Evolutionary conservation across 2,329 filamentous ascomycete species (phyloP).

Genomic region (Paecilomyces formosus): DNA sequence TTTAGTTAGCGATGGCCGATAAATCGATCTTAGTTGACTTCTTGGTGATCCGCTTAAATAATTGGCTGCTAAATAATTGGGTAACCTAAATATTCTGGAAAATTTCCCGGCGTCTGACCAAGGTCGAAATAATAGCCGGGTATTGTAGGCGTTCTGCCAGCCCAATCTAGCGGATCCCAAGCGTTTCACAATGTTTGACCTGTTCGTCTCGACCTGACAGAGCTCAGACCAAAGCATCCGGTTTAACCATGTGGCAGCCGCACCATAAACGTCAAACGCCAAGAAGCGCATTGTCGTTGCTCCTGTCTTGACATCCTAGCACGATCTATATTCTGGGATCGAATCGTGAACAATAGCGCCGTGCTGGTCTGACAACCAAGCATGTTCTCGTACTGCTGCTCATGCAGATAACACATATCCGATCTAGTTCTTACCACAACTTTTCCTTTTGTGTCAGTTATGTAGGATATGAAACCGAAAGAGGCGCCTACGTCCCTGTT

Average conservation of each 20-base stretch:
- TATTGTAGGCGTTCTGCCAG: not conserved
- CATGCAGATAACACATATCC: not conserved
- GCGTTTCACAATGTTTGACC: not conserved
- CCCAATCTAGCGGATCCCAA: not conserved
- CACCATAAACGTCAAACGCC: not conserved
- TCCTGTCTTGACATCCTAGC: not conserved
- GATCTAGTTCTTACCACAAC: not conserved
- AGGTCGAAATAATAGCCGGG: too few species aligned
- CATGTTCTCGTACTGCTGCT: not conserved
- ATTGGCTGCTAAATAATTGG: too few species aligned
- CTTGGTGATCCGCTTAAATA: too few species aligned
- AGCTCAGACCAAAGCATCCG: not conserved
- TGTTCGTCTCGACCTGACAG: not conserved
- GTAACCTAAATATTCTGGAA: not conserved
- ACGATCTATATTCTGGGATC: not conserved
- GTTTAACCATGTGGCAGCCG: not conserved
- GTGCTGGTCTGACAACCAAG: not conserved
- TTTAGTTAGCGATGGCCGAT: too few species aligned
- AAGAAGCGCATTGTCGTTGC: not conserved
- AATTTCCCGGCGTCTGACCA: too few species aligned
- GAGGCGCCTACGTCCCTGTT: not conserved
- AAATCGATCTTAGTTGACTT: too few species aligned
- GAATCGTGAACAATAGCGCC: not conserved
- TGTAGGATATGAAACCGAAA: not conserved
- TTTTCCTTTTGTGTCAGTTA: not conserved